Evolutionary conservation across 108 stramenopile genomes (phyloP), one percentile per base, ranked within the genome.

Genomic region (Stephanodiscus triporus): DNA sequence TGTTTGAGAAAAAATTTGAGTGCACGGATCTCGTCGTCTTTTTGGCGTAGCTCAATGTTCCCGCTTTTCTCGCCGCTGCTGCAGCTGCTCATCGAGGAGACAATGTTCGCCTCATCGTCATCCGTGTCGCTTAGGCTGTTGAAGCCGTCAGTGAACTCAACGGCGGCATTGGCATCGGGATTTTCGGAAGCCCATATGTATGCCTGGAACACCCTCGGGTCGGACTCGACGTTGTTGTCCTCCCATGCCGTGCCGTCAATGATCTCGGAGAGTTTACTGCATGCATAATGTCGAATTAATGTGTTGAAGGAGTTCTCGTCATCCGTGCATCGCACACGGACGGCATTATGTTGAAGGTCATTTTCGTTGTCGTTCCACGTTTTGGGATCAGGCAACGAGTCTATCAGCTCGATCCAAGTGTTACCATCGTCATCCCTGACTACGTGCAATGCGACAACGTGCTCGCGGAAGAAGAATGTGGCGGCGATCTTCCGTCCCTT

Each of bases 131-230:
- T n/a, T n/a, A n/a, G n/a, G n/a, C n/a, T n/a, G n/a, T n/a, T n/a
- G n/a, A n/a, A n/a, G n/a, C n/a, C n/a, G n/a, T n/a, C n/a, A n/a
- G n/a, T n/a, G n/a, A n/a, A n/a, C n/a, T n/a, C n/a, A n/a, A n/a
- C n/a, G n/a, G n/a, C n/a, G n/a, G n/a, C n/a, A n/a, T n/a, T n/a
- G n/a, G n/a, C n/a, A n/a, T n/a, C n/a, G n/a, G n/a, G n/a, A n/a
- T n/a, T n/a, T n/a, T n/a, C n/a, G n/a, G n/a, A n/a, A n/a, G 68
- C 68, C 90, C 90, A 91, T n/a, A 88, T 73, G 57, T 88, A 91
- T 9, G 85, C 87, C 72, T 91, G 90, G 63, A 88, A 91, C 9
- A 91, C 90, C 20, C 90, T 78, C 10, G 90, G 90, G 70, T 91
- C 90, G 76, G 87, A 91, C 14, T 86, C 85, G 16, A 42, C 47